phyloP scores from a whole-genome alignment of 1,284 basidiomycete species.

The Trichosporon ovoides region DNA sequence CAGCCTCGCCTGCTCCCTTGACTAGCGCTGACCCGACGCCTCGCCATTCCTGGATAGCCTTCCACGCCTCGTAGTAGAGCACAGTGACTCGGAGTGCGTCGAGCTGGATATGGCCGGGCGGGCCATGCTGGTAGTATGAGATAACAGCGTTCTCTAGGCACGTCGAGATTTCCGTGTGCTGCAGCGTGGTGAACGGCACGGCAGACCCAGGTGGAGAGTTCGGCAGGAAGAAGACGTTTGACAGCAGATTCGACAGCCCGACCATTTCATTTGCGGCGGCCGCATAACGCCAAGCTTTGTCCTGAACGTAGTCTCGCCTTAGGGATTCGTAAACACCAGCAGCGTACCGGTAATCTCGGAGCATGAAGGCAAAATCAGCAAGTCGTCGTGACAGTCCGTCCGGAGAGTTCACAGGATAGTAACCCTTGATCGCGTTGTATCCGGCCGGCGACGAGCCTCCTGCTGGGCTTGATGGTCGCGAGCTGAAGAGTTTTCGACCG shows the following conservation, averaged over 20 bases:
- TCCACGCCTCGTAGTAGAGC: slow-evolving; percentile 50
- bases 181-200: slow-evolving; percentile 37
- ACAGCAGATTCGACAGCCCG: slow-evolving; percentile 43
- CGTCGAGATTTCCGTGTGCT: slow-evolving; percentile 43
- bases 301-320: slow-evolving; percentile 60
- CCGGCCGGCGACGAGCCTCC: slow-evolving; percentile 23
- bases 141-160: slow-evolving; percentile 48
- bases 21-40: slow-evolving; percentile 41
- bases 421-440: slow-evolving; percentile 44
- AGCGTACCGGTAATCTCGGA: slow-evolving; percentile 85
- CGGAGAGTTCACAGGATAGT: slow-evolving; percentile 50
- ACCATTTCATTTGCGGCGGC: slow-evolving; percentile 50
- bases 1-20: slow-evolving; percentile 45
- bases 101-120: slow-evolving; percentile 39
- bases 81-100: slow-evolving; percentile 48
- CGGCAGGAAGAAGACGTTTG: slow-evolving; percentile 40
- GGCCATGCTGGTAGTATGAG: slow-evolving; percentile 31
- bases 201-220: slow-evolving; percentile 29
- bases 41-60: slow-evolving; percentile 42
- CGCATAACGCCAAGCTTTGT: slow-evolving; percentile 47
- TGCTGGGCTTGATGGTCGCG: slow-evolving; percentile 41
- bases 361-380: slow-evolving; percentile 89
- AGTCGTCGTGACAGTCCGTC: slow-evolving; percentile 59
- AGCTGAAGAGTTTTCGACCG: slow-evolving; percentile 52
- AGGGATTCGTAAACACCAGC: slow-evolving; percentile 76